Base-by-base conservation (phyloP, 1,139 yeast species). In the Candida smagusa region DNA sequence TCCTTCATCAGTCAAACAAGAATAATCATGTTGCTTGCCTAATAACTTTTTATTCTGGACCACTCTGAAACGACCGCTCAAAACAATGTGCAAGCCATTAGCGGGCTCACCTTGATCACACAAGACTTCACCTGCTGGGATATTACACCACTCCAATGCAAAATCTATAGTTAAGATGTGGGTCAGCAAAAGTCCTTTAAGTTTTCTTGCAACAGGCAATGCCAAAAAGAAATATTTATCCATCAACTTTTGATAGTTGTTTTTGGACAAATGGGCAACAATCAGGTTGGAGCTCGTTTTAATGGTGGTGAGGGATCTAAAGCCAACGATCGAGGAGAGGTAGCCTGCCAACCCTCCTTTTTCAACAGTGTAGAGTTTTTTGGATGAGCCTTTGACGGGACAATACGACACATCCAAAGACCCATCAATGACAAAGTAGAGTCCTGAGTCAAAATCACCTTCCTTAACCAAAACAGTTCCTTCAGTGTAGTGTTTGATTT, bases 101-200 rank as follows among this genome's bases (percentile, higher is more conserved):
- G 98, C 96, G 26, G 77, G 77, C 38, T 88, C 95, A 1, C 90
- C 95, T 56, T 92, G 94, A 3, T 80, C 74, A 50, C 86, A 87
- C 22, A 92, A 60, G 0, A 82, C 75, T 38, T 83, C 83, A 0
- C 97, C 96, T 0, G 97, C 94, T 11, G 81, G 81, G 4, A 87
- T 72, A 45, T 88, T 96, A 34, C 92, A 80, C 98, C 98, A 92
- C 58, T 92, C 98, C 36, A 92, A 65, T 0, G 97, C 96, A 60
- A 85, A 87, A 56, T 92, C 98, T 34, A 92, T 76, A 36, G 84
- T 79, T 32, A 85, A 59, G 33, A 92, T 68, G 39, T 85, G 77
- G 24, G 77, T 69, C 23, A 92, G 82, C 33, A 92, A 62, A 3
- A 85, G 70, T 19, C 71, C 72, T 34, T 87, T 81, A 46, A 90